These are phyloP conservation scores for Wickerhamomyces strasburgensis DNA, from an alignment of 805 yeast species.

Conservation along the genomic window DNA sequence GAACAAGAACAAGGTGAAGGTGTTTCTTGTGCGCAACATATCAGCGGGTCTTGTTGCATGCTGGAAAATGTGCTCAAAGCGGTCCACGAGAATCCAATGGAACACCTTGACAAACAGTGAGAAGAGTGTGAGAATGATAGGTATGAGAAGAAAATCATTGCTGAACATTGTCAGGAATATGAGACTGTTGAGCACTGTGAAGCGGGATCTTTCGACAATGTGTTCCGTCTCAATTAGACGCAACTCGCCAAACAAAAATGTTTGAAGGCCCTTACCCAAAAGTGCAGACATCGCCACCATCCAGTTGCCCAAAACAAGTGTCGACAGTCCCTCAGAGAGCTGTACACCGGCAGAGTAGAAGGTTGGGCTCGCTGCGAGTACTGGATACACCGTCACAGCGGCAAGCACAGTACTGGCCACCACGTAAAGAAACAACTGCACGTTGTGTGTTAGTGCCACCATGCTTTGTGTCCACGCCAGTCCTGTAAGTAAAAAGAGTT, in stretches of 20 bases:
- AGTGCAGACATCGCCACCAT: constrained; percentile 32
- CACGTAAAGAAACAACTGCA: constrained; percentile 16
- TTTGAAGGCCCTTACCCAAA: constrained; percentile 45
- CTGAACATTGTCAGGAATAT: constrained; percentile 51
- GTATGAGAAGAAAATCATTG: constrained; percentile 43
- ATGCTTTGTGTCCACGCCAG: not conserved
- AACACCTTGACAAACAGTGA: constrained; percentile 57
- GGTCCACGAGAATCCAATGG: constrained; percentile 63
- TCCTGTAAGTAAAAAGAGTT: not conserved
- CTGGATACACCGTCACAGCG: constrained; percentile 30
- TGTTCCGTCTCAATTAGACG: constrained; percentile 75
- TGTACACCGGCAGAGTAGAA: constrained; percentile 39
- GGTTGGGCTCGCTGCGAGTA: constrained; percentile 41
- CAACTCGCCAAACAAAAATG: constrained; percentile 65
- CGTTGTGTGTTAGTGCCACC: constrained; percentile 9
- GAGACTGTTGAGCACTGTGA: constrained; percentile 56
- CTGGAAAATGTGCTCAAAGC: constrained; percentile 46
- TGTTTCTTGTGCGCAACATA: constrained; percentile 35
- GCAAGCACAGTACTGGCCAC: constrained; percentile 34
- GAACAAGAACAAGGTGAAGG: constrained; percentile 41
- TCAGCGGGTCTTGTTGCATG: constrained; percentile 30
- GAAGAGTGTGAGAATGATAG: constrained; percentile 32
- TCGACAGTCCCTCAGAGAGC: constrained; percentile 44
- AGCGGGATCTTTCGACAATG: constrained; percentile 60
- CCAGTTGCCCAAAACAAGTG: constrained; percentile 40